Percentiles rank a stretch among this genome's conserved stretches.
Evolutionary conservation across 1,139 yeast species (phyloP).

Genomic region (Yamadazyma sp.): DNA sequence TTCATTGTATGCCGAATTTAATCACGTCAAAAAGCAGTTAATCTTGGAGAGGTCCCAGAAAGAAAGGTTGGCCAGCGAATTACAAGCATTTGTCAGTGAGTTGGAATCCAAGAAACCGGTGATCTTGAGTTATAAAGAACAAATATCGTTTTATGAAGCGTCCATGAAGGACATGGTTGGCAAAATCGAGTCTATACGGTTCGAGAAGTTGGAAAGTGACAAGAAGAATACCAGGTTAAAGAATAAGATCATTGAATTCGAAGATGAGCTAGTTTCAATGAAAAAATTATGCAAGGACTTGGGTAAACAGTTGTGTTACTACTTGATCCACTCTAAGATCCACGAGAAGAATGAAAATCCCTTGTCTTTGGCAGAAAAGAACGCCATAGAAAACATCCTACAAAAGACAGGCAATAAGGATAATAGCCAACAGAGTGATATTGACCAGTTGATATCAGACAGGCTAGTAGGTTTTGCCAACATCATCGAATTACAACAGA

Average conservation of each 20-base stretch:
- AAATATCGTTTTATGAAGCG: conserved; percentile 46
- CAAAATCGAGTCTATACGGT: conserved; percentile 36
- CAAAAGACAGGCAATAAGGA: conserved; percentile 35
- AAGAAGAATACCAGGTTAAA: conserved; percentile 35
- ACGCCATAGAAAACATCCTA: conserved; percentile 48
- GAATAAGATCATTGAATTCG: conserved; percentile 28
- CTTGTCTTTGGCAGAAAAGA: conserved; percentile 56
- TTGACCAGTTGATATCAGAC: conserved; percentile 69
- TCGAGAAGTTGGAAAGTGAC: conserved; percentile 43
- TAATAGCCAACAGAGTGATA: conserved; percentile 51
- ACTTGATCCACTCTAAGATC: conserved; percentile 66
- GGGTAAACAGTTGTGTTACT: conserved; percentile 74
- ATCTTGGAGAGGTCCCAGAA: conserved; percentile 72
- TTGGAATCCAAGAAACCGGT: conserved; percentile 80
- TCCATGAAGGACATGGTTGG: conserved; percentile 41
- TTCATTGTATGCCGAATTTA: conserved; percentile 67
- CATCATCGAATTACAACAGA: conserved; percentile 66
- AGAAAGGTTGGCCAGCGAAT: conserved; percentile 65
- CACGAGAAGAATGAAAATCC: conserved; percentile 55
- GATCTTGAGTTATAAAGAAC: conserved; percentile 62
- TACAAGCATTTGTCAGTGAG: conserved; percentile 71
- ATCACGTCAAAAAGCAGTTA: conserved; percentile 63
- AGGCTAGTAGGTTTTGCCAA: conserved; percentile 70
- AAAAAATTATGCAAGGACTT: conserved; percentile 66
- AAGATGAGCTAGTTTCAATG: conserved; percentile 44